These are phyloP conservation scores for Eutrema salsugineum DNA, from an alignment of 441 rosid genomes.

Conservation along the genomic window DNA sequence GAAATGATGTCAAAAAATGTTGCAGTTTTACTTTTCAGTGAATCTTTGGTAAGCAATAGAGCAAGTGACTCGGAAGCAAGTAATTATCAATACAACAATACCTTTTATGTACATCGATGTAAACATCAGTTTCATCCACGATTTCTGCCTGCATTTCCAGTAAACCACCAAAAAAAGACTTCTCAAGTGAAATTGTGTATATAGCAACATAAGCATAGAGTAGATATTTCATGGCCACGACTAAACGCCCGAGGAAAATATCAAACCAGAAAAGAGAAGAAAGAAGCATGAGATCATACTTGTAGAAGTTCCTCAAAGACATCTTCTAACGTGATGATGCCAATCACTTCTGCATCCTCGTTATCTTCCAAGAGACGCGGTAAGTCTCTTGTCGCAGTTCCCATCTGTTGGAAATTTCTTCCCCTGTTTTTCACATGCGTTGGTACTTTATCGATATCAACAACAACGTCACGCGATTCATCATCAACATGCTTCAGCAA, in stretches of 20 bases:
- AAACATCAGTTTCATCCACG: conserved; percentile 75
- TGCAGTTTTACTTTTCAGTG: neutral
- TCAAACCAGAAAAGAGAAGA: neutral
- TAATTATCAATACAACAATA: conserved; percentile 15
- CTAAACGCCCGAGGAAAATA: neutral
- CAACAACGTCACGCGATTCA: conserved; percentile 30
- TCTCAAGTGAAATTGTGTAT: neutral
- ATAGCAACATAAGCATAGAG: neutral
- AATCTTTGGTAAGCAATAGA: neutral
- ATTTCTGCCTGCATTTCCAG: conserved; percentile 57
- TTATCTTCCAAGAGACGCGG: conserved; percentile 40
- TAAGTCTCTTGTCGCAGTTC: conserved; percentile 24
- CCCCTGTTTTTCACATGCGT: conserved; percentile 30
- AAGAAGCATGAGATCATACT: conserved; percentile 30
- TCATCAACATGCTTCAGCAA: conserved; percentile 41
- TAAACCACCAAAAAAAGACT: conserved; percentile 17
- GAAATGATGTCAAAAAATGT: conserved; percentile 4
- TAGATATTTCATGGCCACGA: neutral
- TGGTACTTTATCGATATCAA: conserved; percentile 49
- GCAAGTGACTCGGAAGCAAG: neutral
- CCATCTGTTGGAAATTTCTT: conserved; percentile 27
- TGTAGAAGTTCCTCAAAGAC: conserved; percentile 83
- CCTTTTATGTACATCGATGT: conserved; percentile 76
- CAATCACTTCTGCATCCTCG: conserved; percentile 70
- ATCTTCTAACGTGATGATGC: conserved; percentile 74